These are phyloP conservation scores for Emmonsia crescens DNA, from an alignment of 2,329 filamentous ascomycete species.

Conservation along the genomic window DNA sequence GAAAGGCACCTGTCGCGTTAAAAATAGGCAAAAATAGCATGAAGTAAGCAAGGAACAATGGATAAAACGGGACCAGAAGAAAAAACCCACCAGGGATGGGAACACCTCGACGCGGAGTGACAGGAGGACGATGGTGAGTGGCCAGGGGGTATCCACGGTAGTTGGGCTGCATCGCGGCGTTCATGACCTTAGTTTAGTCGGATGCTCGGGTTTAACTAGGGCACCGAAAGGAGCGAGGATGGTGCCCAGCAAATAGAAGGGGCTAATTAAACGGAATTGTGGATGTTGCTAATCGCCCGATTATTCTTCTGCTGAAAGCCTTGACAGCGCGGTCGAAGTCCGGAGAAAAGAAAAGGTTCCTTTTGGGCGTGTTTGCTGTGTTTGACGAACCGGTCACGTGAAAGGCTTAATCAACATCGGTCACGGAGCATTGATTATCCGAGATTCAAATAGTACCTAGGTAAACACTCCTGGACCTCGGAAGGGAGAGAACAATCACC, in stretches of 20 bases:
- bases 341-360: background rate
- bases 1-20: background rate
- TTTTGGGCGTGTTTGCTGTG: background rate
- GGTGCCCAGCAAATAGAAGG: background rate
- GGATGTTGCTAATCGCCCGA: background rate
- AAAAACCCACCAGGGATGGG: conserved; percentile 28
- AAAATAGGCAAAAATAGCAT: background rate
- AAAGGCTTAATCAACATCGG: too few relatives aligned
- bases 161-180: conserved; percentile 33
- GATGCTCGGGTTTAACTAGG: background rate
- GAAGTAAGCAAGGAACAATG: background rate
- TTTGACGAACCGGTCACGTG: background rate
- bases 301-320: background rate
- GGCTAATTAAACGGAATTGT: background rate
- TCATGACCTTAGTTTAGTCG: conserved; percentile 11
- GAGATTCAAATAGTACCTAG: too few relatives aligned
- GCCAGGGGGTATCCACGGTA: conserved; percentile 32
- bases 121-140: conserved; percentile 30
- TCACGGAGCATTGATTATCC: too few relatives aligned
- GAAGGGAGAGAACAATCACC: too few relatives aligned
- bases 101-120: conserved; percentile 31
- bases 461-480: too few relatives aligned
- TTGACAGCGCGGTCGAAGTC: background rate
- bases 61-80: background rate
- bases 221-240: background rate